Evolutionary conservation across 2,329 filamentous ascomycete species (phyloP).

Genomic region (Diplodia scrobiculata): DNA sequence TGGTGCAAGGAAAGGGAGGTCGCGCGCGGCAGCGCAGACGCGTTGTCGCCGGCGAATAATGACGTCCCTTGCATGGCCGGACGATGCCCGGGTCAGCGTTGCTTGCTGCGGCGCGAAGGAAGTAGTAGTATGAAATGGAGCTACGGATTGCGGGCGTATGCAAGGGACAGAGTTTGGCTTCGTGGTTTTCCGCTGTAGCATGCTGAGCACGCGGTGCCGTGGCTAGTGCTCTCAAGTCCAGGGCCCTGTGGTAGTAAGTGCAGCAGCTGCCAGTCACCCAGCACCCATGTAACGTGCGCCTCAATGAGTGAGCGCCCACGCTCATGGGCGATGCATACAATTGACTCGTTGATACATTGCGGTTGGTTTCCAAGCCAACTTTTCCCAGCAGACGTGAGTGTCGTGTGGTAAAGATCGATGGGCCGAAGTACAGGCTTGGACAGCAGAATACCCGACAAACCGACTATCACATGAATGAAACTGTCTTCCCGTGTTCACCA

Average conservation of each 20-base stretch:
- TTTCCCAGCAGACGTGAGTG: background rate
- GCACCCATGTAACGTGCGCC: background rate
- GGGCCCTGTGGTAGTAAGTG: background rate
- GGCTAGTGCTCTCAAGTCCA: background rate
- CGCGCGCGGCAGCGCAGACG: background rate
- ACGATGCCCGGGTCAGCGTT: background rate
- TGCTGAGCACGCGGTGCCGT: background rate
- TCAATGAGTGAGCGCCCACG: background rate
- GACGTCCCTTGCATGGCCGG: background rate
- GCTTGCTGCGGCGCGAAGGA: background rate
- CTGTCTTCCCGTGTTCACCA: background rate
- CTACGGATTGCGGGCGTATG: background rate
- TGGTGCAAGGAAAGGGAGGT: background rate
- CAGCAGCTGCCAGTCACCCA: background rate
- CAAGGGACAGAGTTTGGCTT: background rate
- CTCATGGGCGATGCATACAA: background rate
- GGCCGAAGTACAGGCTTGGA: background rate
- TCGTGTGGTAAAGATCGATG: too few relatives aligned
- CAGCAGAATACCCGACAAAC: background rate
- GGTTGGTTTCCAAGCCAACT: background rate
- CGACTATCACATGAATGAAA: background rate
- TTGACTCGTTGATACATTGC: background rate
- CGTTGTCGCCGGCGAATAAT: background rate
- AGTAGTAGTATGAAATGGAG: background rate
- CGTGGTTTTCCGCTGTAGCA: background rate